Conservation (phyloP, 2,329 filamentous ascomycete genomes). For the Incumbomyces lentus region DNA sequence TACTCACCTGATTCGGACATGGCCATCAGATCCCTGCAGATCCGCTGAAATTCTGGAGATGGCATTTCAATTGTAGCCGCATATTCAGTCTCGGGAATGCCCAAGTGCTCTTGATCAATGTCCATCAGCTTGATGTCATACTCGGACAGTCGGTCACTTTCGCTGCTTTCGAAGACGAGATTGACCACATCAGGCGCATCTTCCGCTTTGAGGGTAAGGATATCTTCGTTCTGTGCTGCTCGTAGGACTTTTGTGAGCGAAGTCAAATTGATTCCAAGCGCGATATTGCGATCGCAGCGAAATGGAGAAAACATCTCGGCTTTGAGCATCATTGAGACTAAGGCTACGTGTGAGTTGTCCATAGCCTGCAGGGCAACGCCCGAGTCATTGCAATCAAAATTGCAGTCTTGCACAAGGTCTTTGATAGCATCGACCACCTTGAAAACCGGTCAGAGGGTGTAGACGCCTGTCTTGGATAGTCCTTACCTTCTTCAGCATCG, state of each 20-base stretch:
- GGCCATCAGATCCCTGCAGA: constrained; percentile 81
- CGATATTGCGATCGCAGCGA: constrained; percentile 98
- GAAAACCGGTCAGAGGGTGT: constrained; percentile 11
- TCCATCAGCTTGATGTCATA: constrained; percentile 99
- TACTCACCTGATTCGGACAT: constrained; percentile 87
- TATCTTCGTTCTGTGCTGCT: constrained; percentile 85
- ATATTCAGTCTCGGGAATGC: constrained; percentile 98
- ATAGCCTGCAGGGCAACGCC: constrained; percentile 97
- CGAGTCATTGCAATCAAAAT: constrained; percentile 99
- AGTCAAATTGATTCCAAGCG: constrained; percentile 90
- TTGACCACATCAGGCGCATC: constrained; percentile 94
- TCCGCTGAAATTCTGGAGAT: constrained; percentile 79
- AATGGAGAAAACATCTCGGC: constrained; percentile 88
- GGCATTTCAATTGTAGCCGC: constrained; percentile 86
- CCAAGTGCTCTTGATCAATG: constrained; percentile 98
- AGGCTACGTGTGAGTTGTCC: constrained; percentile 99
- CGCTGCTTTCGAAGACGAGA: constrained; percentile 83
- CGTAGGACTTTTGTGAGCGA: constrained; percentile 96
- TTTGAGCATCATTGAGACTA: constrained; percentile 98
- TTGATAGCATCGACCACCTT: constrained; percentile 99
- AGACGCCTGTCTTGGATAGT: neutral
- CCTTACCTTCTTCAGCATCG: constrained; percentile 82
- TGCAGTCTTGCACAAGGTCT: constrained; percentile 98
- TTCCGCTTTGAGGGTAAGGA: constrained; percentile 93
- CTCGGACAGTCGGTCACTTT: constrained; percentile 86